Evolutionary conservation across 2,329 filamentous ascomycete species (phyloP).

Genomic region (Aspergillus texensis): DNA sequence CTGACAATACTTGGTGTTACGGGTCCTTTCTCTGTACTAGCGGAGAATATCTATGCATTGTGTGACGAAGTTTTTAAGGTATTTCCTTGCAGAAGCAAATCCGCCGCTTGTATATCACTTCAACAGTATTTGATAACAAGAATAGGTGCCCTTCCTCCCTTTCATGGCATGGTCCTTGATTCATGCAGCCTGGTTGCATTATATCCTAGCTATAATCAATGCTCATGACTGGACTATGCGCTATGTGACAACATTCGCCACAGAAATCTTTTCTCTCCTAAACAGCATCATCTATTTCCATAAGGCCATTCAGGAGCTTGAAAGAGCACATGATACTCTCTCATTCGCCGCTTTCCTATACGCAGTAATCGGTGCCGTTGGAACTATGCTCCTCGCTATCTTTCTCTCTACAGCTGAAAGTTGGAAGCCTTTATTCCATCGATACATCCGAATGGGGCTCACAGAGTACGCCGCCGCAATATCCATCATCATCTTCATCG

Average conservation of each 20-base stretch:
- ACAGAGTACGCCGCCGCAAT: conserved; percentile 68
- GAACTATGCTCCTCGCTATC: conserved; percentile 65
- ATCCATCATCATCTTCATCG: conserved; percentile 67
- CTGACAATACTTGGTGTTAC: conserved; percentile 68
- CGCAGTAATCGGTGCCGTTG: conserved; percentile 64
- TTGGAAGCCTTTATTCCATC: conserved; percentile 65
- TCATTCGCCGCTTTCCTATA: conserved; percentile 67
- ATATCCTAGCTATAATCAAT: conserved; percentile 66
- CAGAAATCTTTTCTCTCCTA: conserved; percentile 67
- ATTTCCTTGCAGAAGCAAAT: neutral
- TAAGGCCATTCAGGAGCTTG: conserved; percentile 66
- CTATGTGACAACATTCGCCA: conserved; percentile 68
- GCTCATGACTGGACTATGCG: conserved; percentile 72
- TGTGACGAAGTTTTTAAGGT: conserved; percentile 58
- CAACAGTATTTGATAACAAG: neutral
- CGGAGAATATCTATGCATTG: conserved; percentile 65
- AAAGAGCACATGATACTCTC: conserved; percentile 59
- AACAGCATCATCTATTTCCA: conserved; percentile 72
- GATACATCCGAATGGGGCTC: conserved; percentile 63
- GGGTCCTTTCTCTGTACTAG: conserved; percentile 67
- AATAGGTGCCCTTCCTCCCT: conserved; percentile 57
- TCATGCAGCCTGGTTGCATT: conserved; percentile 67
- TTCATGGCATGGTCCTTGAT: conserved; percentile 71
- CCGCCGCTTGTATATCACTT: too few relatives aligned
- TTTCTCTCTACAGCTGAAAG: conserved; percentile 63